Base-by-base conservation (phyloP, 2,329 filamentous ascomycete genomes). In the Keithomyces neogunnii region DNA sequence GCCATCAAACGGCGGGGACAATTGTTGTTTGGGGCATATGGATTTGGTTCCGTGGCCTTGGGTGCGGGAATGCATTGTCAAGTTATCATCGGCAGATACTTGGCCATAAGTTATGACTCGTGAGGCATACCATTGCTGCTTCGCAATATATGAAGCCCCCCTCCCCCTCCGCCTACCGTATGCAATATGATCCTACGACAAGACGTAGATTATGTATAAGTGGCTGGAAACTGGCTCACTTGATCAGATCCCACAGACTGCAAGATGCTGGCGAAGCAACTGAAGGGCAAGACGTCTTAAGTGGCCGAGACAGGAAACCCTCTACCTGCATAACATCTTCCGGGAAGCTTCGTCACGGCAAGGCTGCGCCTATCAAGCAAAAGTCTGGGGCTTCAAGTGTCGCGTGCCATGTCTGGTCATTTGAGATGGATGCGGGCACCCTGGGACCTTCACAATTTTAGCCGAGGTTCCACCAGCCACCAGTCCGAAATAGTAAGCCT, bases 391-490 rank as follows among this genome's bases (percentile, higher is more conserved):
- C 33, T 35, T 6, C 33, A 35, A 35, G 8, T 48, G 47, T 49
- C 29, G 47, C 38, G 47, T 49, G 47, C 35, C 47, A 45, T 43
- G 36, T 30, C 28, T 31, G 44, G 51, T 53, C 19, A 19, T 19
- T 19, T 19, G 19, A 19, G 19, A 19, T 19, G 19, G 19, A 19
- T 19, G 19, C 19, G 19, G 19, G 19, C 19, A 19, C 19, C 19
- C 19, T 19, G 19, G 19, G 19, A 19, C 19, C 19, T 19, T 28
- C 43, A 7, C 32, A 36, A 36, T 31, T 50, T 66, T 66, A 67
- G 51, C 65, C 64, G 65, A 66, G 57, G 62, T 65, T 66, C 60
- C 58, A 49, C 62, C 62, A 57, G 50, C 33, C 6, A 35, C 19
- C 19, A 19, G 19, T 19, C 19, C 19, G 19, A 19, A 19, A 19